These are phyloP conservation scores for Candida verbasci DNA, from an alignment of 805 yeast species.

Conservation along the genomic window DNA sequence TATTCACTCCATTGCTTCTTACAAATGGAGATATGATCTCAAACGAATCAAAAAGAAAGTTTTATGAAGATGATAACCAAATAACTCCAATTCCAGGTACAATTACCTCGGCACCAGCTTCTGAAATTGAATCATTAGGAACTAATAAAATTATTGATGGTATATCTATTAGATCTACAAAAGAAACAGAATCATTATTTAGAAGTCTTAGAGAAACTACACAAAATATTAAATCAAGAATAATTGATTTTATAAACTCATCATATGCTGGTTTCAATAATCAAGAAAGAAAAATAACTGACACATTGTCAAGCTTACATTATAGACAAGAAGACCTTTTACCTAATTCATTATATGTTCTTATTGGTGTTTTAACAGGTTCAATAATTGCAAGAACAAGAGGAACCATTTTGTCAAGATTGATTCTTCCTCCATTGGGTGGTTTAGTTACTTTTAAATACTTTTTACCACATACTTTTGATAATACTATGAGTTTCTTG, in stretches of 20 bases:
- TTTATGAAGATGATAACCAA: conserved; percentile 47
- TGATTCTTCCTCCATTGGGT: conserved; percentile 52
- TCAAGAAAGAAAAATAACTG: conserved; percentile 60
- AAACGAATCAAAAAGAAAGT: conserved; percentile 28
- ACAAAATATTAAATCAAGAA: conserved; percentile 21
- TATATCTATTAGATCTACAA: conserved; percentile 50
- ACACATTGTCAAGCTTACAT: conserved; percentile 61
- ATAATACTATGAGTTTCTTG: conserved; percentile 51
- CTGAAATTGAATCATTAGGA: conserved; percentile 42
- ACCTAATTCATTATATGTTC: conserved; percentile 66
- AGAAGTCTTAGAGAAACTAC: conserved; percentile 44
- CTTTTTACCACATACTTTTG: conserved; percentile 70
- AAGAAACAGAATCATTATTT: conserved; percentile 45
- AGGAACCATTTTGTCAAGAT: conserved; percentile 46
- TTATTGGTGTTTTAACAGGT: conserved; percentile 69
- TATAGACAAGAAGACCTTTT: conserved; percentile 61
- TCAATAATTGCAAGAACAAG: conserved; percentile 68
- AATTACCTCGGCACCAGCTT: conserved; percentile 36
- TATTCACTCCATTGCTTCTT: too few relatives aligned
- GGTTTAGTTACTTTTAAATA: conserved; percentile 63
- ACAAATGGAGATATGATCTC: too few relatives aligned
- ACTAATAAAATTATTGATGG: conserved; percentile 51
- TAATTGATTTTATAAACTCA: conserved; percentile 36
- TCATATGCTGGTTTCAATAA: conserved; percentile 48
- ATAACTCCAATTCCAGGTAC: conserved; percentile 51